Base-by-base conservation (phyloP, 495 filamentous ascomycete species). In the Baudoinia panamericana region DNA sequence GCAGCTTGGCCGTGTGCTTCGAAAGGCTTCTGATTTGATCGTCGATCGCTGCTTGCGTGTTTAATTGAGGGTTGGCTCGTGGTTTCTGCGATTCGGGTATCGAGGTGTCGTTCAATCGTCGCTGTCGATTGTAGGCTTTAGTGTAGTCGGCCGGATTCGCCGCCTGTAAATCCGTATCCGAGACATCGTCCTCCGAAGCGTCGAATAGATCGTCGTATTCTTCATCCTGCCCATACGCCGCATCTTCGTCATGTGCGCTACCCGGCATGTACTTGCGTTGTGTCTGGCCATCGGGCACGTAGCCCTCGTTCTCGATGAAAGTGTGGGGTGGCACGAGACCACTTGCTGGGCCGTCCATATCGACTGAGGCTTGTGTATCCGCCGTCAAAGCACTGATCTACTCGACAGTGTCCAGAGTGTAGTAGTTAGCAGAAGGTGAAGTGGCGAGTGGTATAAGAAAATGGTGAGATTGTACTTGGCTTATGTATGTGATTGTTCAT, bases 91-190 rank as follows among this genome's bases (percentile, higher is more conserved):
- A 59, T 57, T 48, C 73, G 67, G 39, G 74, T 46, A 61, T 71
- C 57, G 75, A 60, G 27, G 66, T 53, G 51, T 76, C 72, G 63
- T 78, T 67, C 28, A 71, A 47, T 49, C 68, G 65, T 36, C 75
- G 69, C 55, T 90, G 84, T 41, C 87, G 83, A 58, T 94, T 97
- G 65, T 93, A 94, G 19, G 76, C 73, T 61, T 93, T 92, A 27
- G 85, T 84, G 29, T 85, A 72, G 56, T 94, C 82, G 25, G 67
- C 61, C 1, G 69, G 63, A 40, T 82, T 74, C 1, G 70, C 67
- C 5, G 73, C 72, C 26, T 74, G 72, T 31, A 69, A 65, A 26
- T 78, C 71, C 16, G 36, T 41, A 22, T 51, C 51, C 4, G 34
- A 39, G 4, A 75, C 53, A 36, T 73, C 68, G n/a, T 72, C 63